Evolutionary conservation across 2,329 filamentous ascomycete genomes (phyloP).

Genomic region (Dryadomyces quercivorus): DNA sequence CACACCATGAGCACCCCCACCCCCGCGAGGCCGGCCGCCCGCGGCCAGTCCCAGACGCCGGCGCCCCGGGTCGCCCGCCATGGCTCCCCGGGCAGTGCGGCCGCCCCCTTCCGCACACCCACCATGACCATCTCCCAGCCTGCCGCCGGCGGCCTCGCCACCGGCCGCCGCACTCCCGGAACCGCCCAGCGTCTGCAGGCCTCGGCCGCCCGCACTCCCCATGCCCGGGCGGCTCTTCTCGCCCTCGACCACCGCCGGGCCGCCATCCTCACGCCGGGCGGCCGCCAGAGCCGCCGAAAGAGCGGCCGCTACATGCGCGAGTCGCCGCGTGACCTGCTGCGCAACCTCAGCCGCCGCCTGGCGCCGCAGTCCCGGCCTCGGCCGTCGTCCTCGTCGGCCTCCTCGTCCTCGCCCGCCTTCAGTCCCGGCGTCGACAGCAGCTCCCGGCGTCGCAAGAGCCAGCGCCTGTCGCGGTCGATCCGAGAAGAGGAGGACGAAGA

Average conservation of each 20-base stretch:
- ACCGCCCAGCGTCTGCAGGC: slow-evolving; percentile 29
- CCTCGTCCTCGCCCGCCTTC: slow-evolving; percentile 13
- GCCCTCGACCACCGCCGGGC: slow-evolving; percentile 47
- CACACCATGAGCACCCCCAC: slow-evolving; percentile 3
- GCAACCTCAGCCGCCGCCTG: slow-evolving; percentile 40
- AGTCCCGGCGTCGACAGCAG: slow-evolving; percentile 21
- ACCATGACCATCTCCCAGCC: neutral
- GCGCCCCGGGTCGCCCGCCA: too few species aligned
- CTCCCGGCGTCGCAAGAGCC: neutral
- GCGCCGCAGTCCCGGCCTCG: slow-evolving; percentile 35
- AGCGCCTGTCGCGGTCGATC: too few species aligned
- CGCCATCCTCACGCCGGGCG: slow-evolving; percentile 46
- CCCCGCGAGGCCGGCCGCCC: neutral
- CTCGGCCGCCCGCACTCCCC: slow-evolving; percentile 41
- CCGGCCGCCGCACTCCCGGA: slow-evolving; percentile 16
- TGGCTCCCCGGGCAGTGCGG: neutral
- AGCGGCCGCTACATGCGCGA: slow-evolving; percentile 44
- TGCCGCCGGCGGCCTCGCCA: slow-evolving; percentile 16
- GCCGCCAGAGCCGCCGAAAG: slow-evolving; percentile 35
- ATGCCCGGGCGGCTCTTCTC: slow-evolving; percentile 47
- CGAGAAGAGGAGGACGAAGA: neutral
- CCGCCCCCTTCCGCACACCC: slow-evolving; percentile 5
- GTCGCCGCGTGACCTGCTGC: slow-evolving; percentile 39
- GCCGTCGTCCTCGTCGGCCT: slow-evolving; percentile 25
- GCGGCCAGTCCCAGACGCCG: neutral